Conservation (phyloP, 192 early-diverging fungal genomes). For the Obelidium mucronatum region DNA sequence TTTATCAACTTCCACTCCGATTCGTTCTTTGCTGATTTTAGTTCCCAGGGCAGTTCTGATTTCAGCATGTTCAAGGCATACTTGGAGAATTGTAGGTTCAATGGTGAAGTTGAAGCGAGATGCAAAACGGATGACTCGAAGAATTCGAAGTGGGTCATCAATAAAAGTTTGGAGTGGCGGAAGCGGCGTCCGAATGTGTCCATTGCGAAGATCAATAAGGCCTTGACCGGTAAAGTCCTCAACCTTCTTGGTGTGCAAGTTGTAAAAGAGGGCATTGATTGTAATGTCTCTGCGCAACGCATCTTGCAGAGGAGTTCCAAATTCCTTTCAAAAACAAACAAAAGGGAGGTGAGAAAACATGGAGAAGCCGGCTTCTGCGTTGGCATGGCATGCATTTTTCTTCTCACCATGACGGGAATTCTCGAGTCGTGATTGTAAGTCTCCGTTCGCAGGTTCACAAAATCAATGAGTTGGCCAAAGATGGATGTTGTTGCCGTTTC, state of each 20-base stretch:
- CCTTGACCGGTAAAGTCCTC: constrained; percentile 88
- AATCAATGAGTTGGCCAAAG: constrained; percentile 83
- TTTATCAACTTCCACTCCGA: constrained; percentile 93
- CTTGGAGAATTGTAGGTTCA: constrained; percentile 68
- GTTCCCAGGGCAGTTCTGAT: constrained; percentile 63
- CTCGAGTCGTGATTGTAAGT: constrained; percentile 82
- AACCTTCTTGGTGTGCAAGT: constrained; percentile 80
- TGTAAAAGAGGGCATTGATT: constrained; percentile 98
- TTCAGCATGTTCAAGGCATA: constrained; percentile 30
- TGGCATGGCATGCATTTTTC: not conserved
- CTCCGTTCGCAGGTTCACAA: constrained; percentile 95
- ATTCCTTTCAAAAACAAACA: constrained; percentile 47
- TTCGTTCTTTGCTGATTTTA: constrained; percentile 92
- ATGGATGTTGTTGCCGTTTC: constrained; percentile 94
- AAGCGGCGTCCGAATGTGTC: constrained; percentile 90
- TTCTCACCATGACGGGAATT: constrained; percentile 75
- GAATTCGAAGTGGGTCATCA: constrained; percentile 94
- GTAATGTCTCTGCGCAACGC: constrained; percentile 95
- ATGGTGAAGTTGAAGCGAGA: constrained; percentile 84
- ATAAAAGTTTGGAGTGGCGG: constrained; percentile 86
- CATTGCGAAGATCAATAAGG: constrained; percentile 71
- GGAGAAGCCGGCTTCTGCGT: not conserved
- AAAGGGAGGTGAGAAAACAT: not conserved
- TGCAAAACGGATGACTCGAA: constrained; percentile 96
- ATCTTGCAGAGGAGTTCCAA: constrained; percentile 92